Evolutionary conservation across 805 yeast species (phyloP), one percentile per base, ranked within the genome.

Genomic region (Kodamaea leandrae): DNA sequence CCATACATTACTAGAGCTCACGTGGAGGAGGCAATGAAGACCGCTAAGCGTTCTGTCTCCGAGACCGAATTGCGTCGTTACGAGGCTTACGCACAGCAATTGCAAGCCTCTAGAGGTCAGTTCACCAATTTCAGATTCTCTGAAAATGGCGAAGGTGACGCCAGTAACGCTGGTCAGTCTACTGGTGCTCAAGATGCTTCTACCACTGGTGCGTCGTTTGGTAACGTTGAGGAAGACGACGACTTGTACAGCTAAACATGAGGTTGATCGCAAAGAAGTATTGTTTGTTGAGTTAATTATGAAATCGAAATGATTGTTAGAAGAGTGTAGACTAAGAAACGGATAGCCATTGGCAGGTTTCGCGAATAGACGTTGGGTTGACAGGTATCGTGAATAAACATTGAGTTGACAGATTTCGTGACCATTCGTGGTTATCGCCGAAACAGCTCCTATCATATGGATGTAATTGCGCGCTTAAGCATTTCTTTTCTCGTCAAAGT

Each of bases 1-100:
- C 99, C 99, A 58, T 93, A 67, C 65, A 91, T 93, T 57, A 86
- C 96, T 21, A 86, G 84, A 61, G 83, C 83, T 39, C 99, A 93
- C 65, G 89, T 93, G 57, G 96, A 93, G 68, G 98, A 93, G 74
- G 99, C 99, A 35, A 93, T 93, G 99, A 90, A 91, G 82, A 89
- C 98, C 1, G 99, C 99, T 40, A 85, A 89, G 68, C 86, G 98
- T 57, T 90, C 97, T 42, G 99, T 93, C 36, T 83, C 95, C 29
- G 98, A 95, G 60, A 86, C 96, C 27, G 99, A 93, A 69, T 77
- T 93, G 60, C 93, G 99, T 71, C 90, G 99, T 70, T 93, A 93
- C 65, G 99, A 93, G 72, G 95, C 98, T 6, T 93, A 91, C 59
- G 95, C 96, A 38, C 96, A 91, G 68, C 96, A 91, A 70, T 76